Base-by-base conservation (phyloP, 1,139 yeast species). In the Suhomyces ambrosiae region DNA sequence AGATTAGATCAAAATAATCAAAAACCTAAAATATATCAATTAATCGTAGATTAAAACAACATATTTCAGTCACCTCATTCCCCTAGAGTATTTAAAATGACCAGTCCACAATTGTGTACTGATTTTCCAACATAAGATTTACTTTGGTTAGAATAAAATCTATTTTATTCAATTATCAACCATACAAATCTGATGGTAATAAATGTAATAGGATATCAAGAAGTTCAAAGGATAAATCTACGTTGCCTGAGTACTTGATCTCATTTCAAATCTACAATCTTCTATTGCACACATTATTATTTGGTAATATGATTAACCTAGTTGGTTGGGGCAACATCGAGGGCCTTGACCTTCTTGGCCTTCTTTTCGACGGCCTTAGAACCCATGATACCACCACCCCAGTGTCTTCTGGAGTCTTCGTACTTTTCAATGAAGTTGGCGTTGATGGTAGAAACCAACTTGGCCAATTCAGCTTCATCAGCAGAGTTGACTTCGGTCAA, bases 311-410 rank as follows among this genome's bases (percentile, higher is more conserved):
- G 12, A 9, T 28, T 10, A 30, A 13, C 13, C 33, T 44, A 44
- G 45, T 42, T 41, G 39, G 49, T 44, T 39, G 50, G 54, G 30
- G 38, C 46, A 40, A 45, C 61, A 32, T 68, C 75, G 46, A 65
- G 58, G 40, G 58, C 52, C 63, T 69, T 73, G 33, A 70, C 72
- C 52, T 56, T 71, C 66, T 72, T 70, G 40, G 68, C 72, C 36
- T 55, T 68, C 76, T 83, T 86, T 60, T 80, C 92, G 61, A 76
- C 79, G 60, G 97, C 87, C 80, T 90, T 90, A 60, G 86, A 76
- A 70, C 97, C 97, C 80, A 92, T 78, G 71, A 86, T 66, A 81
- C 97, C 97, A 79, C 98, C 97, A 82, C 97, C 97, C 97, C 97
- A 90, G 84, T 88, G 95, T 78, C 87, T 88, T 81, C 95, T 90